Evolutionary conservation across 306 rosid genomes (phyloP), one percentile per base, ranked within the genome.

Genomic region (Cucurbita maxima): DNA sequence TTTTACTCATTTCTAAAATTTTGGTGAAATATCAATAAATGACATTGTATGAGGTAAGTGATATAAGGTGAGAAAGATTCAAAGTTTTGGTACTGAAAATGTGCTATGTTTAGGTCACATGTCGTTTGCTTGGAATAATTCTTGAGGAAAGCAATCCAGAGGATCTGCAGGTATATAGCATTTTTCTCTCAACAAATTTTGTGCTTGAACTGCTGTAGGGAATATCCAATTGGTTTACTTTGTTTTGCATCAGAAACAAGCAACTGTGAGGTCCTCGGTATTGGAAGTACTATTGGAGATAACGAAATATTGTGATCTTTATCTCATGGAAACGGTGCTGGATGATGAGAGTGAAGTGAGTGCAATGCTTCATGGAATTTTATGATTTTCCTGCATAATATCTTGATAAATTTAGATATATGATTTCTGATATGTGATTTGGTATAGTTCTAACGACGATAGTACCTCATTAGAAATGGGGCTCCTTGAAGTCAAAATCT

Each of bases 281-380:
- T 84, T 95, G 74, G 97, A 89, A 91, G 91, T 89, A 11, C 83
- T 94, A 66, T 81, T 94, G 90, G 99, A 94, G 84, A 84, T 94
- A 40, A 94, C 99, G 6, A 94, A 91, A 69, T 86, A 62, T 79
- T 94, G 99, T 51, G 97, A 94, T 86, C 80, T 94, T 78, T 94
- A 94, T 83, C 90, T 94, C 82, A 94, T 94, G 99, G 97, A 94
- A 81, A 89, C 87, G 34, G 95, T 94, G 81, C 59, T 91, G 77
- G 97, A 94, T 60, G 97, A 91, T 72, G 96, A 91, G 83, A 91
- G 89, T 11, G 97, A 91, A 88, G 99, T 94, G 73, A 8, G 88
- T 85, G 80, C 53, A 22, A 78, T 75, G 66, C 62, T 48, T 51
- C 37, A 10, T 44, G 41, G 5, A 38, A 12, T 41, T 15, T n/a